phyloP scores from a whole-genome alignment of 108 stramenopile genomes.

The Hondaea fermentalgiana region DNA sequence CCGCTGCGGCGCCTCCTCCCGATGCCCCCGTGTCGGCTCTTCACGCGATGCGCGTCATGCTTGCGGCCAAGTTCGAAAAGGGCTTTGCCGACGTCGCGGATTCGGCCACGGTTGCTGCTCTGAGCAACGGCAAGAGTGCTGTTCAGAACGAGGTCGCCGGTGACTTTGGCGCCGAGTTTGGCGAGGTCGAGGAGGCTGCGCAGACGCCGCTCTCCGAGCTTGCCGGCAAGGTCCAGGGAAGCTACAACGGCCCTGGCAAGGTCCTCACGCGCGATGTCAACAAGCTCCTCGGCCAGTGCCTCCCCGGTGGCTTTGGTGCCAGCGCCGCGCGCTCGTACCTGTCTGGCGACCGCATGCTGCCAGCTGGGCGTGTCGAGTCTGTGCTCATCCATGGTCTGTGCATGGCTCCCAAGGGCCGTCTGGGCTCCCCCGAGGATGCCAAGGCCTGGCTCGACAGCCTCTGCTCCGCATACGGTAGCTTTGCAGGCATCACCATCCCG shows the following conservation, averaged over 20 bases:
- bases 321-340: neutral
- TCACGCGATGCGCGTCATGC: slow-evolving; percentile 7
- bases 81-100: neutral
- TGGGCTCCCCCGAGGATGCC: neutral
- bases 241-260: slow-evolving; percentile 12
- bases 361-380: neutral
- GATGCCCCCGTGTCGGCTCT: neutral
- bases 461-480: neutral
- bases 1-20: neutral
- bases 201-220: slow-evolving; percentile 1
- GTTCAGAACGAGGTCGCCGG: slow-evolving; percentile 11
- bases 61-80: neutral
- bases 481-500: neutral
- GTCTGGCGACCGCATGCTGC: neutral
- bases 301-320: neutral
- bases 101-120: neutral
- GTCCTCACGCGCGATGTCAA: neutral
- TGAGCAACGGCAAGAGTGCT: slow-evolving; percentile 11
- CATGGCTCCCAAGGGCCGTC: neutral
- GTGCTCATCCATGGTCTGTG: neutral
- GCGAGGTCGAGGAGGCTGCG: neutral
- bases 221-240: neutral
- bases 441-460: neutral
- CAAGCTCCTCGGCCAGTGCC: neutral
- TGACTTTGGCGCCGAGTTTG: neutral